Evolutionary conservation across 768 basidiomycete genomes (phyloP).

Genomic region (Boletus insuetus): DNA sequence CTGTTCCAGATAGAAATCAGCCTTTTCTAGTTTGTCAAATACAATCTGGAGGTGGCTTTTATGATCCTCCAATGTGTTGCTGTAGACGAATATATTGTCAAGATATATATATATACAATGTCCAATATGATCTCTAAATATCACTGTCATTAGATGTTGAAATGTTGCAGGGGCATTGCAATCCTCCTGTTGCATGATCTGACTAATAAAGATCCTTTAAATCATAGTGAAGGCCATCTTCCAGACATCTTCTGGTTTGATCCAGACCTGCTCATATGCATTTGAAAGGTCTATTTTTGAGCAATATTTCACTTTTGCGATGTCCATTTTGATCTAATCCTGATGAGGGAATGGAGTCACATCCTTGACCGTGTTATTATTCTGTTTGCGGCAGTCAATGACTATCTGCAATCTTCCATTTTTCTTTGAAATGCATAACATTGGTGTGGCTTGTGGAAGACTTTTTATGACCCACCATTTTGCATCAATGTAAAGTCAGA

Average conservation of each 20-base stretch:
- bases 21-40: accelerated
- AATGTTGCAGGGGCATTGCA: no score
- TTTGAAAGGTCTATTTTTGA: not conserved
- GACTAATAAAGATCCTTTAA: not conserved
- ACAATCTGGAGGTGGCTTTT: not conserved
- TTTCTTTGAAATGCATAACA: not conserved
- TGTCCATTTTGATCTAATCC: not conserved
- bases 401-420: not conserved
- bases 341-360: no score
- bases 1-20: not conserved
- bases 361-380: not conserved
- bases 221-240: not conserved
- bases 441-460: not conserved
- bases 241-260: not conserved
- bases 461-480: not conserved
- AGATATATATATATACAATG: not conserved
- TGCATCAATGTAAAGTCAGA: not conserved
- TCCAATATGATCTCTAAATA: not conserved
- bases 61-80: no score
- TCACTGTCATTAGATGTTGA: no score
- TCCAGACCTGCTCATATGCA: not conserved
- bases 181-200: no score
- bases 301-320: not conserved
- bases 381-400: not conserved
- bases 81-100: no score